Percentiles rank a stretch among this genome's conserved stretches.
phyloP scores from a whole-genome alignment of 148 eudicot genomes.

The Cornus suecica region DNA sequence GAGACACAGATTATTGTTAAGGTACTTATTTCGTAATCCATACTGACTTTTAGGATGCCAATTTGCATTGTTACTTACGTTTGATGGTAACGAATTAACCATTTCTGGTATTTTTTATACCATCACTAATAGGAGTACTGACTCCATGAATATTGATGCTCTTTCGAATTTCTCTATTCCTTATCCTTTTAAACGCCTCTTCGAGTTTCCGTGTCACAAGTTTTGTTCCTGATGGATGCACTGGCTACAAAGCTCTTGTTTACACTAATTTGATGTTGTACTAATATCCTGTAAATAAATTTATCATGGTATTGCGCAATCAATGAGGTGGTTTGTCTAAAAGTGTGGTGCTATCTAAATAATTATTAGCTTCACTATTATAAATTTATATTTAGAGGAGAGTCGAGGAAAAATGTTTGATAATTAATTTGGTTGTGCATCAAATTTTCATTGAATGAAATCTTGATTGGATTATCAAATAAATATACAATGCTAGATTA shows the following conservation, averaged over 20 bases:
- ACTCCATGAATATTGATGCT: no score
- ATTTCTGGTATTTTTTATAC: no score
- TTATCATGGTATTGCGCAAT: background rate
- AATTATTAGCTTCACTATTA: no score
- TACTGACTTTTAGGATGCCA: background rate
- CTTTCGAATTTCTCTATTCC: no score
- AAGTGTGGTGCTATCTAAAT: background rate
- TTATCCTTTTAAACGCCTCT: background rate
- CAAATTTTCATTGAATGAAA: background rate
- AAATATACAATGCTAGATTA: background rate
- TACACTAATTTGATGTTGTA: background rate
- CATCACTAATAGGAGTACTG: no score
- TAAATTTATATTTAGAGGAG: background rate
- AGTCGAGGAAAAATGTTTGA: no score
- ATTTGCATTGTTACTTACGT: background rate
- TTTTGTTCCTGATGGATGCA: constrained; percentile 1
- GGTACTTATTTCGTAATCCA: constrained; percentile 29
- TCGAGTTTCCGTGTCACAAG: background rate
- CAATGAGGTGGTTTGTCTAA: background rate
- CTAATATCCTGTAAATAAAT: background rate
- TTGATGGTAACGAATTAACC: no score
- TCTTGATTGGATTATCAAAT: no score
- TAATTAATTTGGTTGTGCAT: background rate
- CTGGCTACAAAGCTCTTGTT: background rate
- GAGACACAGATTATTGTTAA: constrained; percentile 50